Base-by-base conservation (phyloP, 2,329 filamentous ascomycete species). In the Dactylellina parvicollis region DNA sequence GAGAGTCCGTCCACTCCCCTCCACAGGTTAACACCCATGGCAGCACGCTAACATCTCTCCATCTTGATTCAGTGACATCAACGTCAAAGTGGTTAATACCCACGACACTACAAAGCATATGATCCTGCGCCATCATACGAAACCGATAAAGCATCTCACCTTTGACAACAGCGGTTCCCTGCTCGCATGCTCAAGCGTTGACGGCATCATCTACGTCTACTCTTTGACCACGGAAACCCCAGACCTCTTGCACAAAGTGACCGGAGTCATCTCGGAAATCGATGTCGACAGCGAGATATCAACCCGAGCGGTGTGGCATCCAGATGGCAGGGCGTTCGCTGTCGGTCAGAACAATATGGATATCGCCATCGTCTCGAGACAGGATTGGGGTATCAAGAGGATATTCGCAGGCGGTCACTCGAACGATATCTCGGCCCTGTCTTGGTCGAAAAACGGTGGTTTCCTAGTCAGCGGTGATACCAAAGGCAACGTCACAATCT, bases 401-500 rank as follows among this genome's bases (percentile, higher is more conserved):
- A 82, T 84, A 0, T 99, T 99, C 79, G 83, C 88, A 5, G 88
- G 89, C 28, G 92, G 90, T 0, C 95, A 98, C 79, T 88, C 88
- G 42, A 89, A 89, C 16, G 91, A 96, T 76, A 89, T 99, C 69
- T 96, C 92, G 0, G 90, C 93, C 1, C 82, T 96, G 34, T 88
- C 91, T 34, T 99, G 95, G 95, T 96, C 94, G 12, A 92, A 92
- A 1, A 99, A 99, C 79, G 95, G 95, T 38, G 91, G 93, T 0
- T 84, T 99, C 78, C 84, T 99, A 20, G 92, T 89, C 8, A 88
- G 87, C 16, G 88, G 89, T 14, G 87, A 83, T 75, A 87, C 87
- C 76, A 89, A 90, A 78, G 85, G 86, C 77, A 91, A 88, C 79
- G 82, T 96, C 2, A 80, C 90, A 24, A 83, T 99, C 1, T 99